phyloP scores from a whole-genome alignment of 257 asterid genomes.

The Fraxinus anomala region DNA sequence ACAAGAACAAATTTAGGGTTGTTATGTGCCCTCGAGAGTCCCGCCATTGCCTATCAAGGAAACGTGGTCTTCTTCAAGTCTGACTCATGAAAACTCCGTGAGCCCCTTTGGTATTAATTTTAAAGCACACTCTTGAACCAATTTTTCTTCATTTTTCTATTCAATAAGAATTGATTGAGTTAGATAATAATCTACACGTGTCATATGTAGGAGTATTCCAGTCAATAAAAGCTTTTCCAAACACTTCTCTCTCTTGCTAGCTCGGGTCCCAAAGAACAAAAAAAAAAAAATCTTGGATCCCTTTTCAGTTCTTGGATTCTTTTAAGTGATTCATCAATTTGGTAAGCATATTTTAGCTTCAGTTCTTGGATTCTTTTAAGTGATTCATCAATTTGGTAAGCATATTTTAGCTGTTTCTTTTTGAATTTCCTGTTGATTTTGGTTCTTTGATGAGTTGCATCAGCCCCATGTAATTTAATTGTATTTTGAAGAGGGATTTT shows the following conservation, averaged over 20 bases:
- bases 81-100: conserved; percentile 51
- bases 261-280: conserved; percentile 24
- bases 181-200: conserved; percentile 86
- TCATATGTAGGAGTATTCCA: conserved; percentile 40
- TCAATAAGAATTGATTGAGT: conserved; percentile 64
- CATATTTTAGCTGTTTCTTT: conserved; percentile 25
- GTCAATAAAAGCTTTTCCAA: conserved; percentile 46
- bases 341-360: conserved; percentile 45
- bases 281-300: conserved; percentile 27
- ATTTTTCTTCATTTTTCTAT: conserved; percentile 26
- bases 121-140: conserved; percentile 19
- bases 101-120: conserved; percentile 7
- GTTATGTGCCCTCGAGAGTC: conserved; percentile 16
- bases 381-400: conserved; percentile 46
- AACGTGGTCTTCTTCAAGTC: conserved; percentile 58
- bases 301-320: conserved; percentile 31
- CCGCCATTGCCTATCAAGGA: conserved; percentile 42
- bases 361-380: conserved; percentile 31
- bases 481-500: conserved; percentile 33
- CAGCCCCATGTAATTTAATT: conserved; percentile 19
- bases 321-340: conserved; percentile 32
- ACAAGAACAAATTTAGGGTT: conserved; percentile 1
- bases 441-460: conserved; percentile 30
- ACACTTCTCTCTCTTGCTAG: conserved; percentile 29
- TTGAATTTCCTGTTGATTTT: conserved; percentile 22